Conservation (phyloP, 768 basidiomycete genomes). For the Hydnomerulius pinastri region DNA sequence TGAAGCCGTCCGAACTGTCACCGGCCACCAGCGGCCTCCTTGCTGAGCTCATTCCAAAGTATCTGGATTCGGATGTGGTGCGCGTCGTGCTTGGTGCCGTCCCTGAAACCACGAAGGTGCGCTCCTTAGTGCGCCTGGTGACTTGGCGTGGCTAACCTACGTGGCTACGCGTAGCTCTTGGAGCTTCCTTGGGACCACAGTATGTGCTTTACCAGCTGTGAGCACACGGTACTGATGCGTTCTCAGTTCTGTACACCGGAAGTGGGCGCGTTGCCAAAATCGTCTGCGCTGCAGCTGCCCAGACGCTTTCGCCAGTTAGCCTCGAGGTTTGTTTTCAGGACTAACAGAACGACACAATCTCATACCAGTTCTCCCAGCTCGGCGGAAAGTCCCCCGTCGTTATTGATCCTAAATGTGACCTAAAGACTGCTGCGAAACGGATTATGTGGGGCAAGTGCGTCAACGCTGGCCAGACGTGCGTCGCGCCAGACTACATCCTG, state of each 20-base stretch:
- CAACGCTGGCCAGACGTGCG: constrained; percentile 81
- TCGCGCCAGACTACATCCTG: constrained; percentile 60
- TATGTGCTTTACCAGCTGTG: constrained; percentile 21
- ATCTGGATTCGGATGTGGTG: constrained; percentile 68
- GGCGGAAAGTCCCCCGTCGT: constrained; percentile 78
- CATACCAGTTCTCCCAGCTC: constrained; percentile 39
- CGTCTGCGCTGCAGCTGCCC: constrained; percentile 73
- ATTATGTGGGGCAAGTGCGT: constrained; percentile 78
- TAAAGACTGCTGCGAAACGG: constrained; percentile 65
- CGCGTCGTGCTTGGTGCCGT: constrained; percentile 70
- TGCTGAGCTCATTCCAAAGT: constrained; percentile 70
- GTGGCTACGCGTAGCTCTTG: constrained; percentile 48
- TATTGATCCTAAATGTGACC: constrained; percentile 68
- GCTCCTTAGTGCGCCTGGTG: background rate
- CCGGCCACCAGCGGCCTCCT: constrained; percentile 58
- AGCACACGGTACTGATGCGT: background rate
- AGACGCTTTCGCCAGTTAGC: constrained; percentile 69
- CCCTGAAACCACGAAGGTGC: constrained; percentile 60
- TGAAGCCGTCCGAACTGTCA: constrained; percentile 78
- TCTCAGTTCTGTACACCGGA: constrained; percentile 58
- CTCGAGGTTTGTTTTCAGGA: constrained; percentile 43
- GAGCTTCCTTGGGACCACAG: constrained; percentile 71
- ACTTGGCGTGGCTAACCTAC: background rate
- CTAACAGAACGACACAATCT: background rate
- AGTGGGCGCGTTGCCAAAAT: constrained; percentile 62